Base-by-base conservation (phyloP, 2,329 filamentous ascomycete genomes). In the Paramyrothecium roridum region DNA sequence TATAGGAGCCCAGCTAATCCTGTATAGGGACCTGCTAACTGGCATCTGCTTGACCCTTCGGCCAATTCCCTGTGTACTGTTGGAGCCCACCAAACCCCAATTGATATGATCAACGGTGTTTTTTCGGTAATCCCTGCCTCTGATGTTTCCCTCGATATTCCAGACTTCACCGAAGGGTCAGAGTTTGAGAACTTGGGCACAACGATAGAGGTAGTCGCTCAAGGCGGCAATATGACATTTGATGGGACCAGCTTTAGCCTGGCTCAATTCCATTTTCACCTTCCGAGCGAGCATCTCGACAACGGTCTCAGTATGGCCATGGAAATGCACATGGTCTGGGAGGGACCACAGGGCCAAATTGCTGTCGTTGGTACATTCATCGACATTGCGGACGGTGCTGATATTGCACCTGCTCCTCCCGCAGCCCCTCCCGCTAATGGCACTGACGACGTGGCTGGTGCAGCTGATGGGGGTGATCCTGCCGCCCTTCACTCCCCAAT, bases 191-290 rank as follows among this genome's bases (percentile, higher is more conserved):
- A 83, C 64, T 69, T 81, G 3, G 80, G 80, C 43, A 76, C 74
- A 26, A 83, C 79, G 0, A 72, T 83, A 40, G 76, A 82, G 63
- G 76, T 81, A 48, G 56, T 69, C 4, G 66, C 78, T 21, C 72
- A 75, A 23, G 78, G 77, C 51, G 80, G 80, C 30, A 78, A 73
- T 12, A 74, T 82, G 3, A 70, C 61, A 0, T 64, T 79, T 22
- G 69, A 62, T 2, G 72, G 70, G 30, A 66, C 66, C 17, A 63
- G 70, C 17, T 83, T 77, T 65, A 63, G 60, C 0, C 70, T 84
- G 16, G 69, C 69, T 49, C 82, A 85, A 60, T 85, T 84, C 70
- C 83, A 85, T 67, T 82, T 85, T 70, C 83, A 86, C 63, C 80
- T 80, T 0, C 82, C 83, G 1, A 80, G 80, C 47, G 83, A 86